Conservation (phyloP, 441 rosid species). For the Adansonia rubrostipa region DNA sequence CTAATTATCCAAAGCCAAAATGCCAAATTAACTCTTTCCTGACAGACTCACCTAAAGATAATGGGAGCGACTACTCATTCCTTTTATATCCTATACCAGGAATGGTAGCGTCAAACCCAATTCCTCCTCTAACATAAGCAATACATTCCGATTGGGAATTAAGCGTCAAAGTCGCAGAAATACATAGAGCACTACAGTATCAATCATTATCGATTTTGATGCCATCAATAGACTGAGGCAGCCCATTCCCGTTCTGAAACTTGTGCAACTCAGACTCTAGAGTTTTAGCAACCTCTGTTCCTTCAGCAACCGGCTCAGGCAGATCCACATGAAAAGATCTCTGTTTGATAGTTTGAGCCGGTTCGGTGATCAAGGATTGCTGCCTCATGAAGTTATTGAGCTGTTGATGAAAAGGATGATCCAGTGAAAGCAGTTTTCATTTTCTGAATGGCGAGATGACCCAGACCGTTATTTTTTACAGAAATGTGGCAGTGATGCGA, state of each 20-base stretch:
- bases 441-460: slow-evolving; percentile 57
- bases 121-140: slow-evolving; percentile 6
- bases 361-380: slow-evolving; percentile 45
- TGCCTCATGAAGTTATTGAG: slow-evolving; percentile 81
- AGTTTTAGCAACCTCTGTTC: slow-evolving; percentile 63
- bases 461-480: slow-evolving; percentile 86
- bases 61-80: too few species aligned
- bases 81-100: slow-evolving; percentile 1
- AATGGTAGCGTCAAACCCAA: slow-evolving; percentile 9
- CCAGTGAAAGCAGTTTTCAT: slow-evolving; percentile 63
- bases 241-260: slow-evolving; percentile 50
- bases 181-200: not conserved
- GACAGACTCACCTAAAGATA: too few species aligned
- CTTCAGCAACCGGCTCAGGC: slow-evolving; percentile 69
- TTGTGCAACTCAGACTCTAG: slow-evolving; percentile 79
- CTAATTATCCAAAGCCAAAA: too few species aligned
- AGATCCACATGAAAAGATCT: slow-evolving; percentile 85
- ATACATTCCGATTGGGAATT: not conserved
- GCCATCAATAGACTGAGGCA: slow-evolving; percentile 38
- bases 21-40: too few species aligned
- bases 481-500: slow-evolving; percentile 85
- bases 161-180: not conserved
- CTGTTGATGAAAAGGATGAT: slow-evolving; percentile 87
- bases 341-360: slow-evolving; percentile 62
- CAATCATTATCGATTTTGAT: slow-evolving; percentile 43